Conservation (phyloP, 169 alveolate genomes). For the Perkinsus marinus region DNA sequence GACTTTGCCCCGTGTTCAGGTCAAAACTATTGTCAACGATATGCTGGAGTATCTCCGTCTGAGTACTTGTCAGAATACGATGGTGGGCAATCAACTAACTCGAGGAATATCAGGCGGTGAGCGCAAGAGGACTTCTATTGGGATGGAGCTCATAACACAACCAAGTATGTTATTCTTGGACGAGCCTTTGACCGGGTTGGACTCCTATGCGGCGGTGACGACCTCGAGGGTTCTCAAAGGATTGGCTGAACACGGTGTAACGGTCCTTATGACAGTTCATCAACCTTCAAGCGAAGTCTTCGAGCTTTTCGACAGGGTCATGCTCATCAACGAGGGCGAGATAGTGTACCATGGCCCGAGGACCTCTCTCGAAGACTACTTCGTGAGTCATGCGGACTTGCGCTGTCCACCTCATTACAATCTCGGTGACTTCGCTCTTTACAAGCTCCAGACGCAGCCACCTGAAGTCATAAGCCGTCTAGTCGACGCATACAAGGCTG, state of each 20-base stretch:
- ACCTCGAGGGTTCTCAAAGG: slow-evolving; percentile 44
- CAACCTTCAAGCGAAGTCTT: slow-evolving; percentile 55
- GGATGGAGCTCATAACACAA: slow-evolving; percentile 59
- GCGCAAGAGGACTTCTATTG: slow-evolving; percentile 61
- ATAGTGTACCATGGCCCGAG: slow-evolving; percentile 41
- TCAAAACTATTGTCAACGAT: neutral
- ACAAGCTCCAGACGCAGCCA: neutral
- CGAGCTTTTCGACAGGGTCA: slow-evolving; percentile 41
- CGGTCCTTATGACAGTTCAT: slow-evolving; percentile 56
- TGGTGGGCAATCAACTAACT: slow-evolving; percentile 43
- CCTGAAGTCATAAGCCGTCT: neutral
- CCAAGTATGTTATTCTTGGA: slow-evolving; percentile 63
- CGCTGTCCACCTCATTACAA: slow-evolving; percentile 34
- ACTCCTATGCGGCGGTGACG: slow-evolving; percentile 56
- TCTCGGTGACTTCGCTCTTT: slow-evolving; percentile 23
- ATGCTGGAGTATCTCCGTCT: neutral
- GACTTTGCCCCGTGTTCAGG: neutral
- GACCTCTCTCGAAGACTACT: neutral
- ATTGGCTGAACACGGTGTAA: slow-evolving; percentile 50
- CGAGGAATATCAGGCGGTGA: slow-evolving; percentile 75
- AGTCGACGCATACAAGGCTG: neutral
- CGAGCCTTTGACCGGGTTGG: slow-evolving; percentile 82
- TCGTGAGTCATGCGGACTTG: neutral
- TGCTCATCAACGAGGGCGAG: slow-evolving; percentile 42
- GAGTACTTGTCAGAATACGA: slow-evolving; percentile 10